Conservation (phyloP, 768 basidiomycete species). For the Lanmaoa rubissima region DNA sequence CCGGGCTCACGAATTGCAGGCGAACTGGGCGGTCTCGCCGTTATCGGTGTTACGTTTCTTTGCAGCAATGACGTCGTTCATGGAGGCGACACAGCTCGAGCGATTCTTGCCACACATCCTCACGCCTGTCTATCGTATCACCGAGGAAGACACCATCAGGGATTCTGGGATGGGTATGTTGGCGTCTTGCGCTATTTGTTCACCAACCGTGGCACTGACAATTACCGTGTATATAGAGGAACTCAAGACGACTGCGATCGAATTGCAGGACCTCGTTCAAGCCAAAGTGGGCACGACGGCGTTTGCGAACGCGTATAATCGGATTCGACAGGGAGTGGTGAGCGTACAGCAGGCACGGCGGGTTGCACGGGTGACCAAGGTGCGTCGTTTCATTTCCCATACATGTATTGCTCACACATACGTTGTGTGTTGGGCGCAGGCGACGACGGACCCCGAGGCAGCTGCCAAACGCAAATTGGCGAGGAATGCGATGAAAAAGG, state of each 20-base stretch:
- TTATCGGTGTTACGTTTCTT: slow-evolving; percentile 86
- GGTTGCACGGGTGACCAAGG: slow-evolving; percentile 52
- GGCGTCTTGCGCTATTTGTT: neutral
- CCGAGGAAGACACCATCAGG: slow-evolving; percentile 81
- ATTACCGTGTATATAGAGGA: slow-evolving; percentile 52
- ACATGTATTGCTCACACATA: neutral
- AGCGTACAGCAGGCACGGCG: slow-evolving; percentile 71
- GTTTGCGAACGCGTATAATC: slow-evolving; percentile 78
- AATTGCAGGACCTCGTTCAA: slow-evolving; percentile 87
- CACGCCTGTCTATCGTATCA: slow-evolving; percentile 81
- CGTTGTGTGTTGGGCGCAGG: slow-evolving; percentile 38
- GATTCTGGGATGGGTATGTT: slow-evolving; percentile 75
- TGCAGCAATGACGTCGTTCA: slow-evolving; percentile 80
- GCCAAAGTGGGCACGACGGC: slow-evolving; percentile 82
- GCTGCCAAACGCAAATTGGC: slow-evolving; percentile 75
- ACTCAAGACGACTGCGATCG: slow-evolving; percentile 72
- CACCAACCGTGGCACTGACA: neutral
- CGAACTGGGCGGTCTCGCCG: slow-evolving; percentile 82
- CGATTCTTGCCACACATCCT: slow-evolving; percentile 81
- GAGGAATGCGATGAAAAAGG: slow-evolving; percentile 75
- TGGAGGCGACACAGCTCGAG: slow-evolving; percentile 59
- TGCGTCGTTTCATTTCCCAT: slow-evolving; percentile 19
- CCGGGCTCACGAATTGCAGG: slow-evolving; percentile 39
- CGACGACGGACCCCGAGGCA: slow-evolving; percentile 67
- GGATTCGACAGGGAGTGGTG: slow-evolving; percentile 69